Conservation (phyloP, 306 rosid species). For the Alnus glutinosa region DNA sequence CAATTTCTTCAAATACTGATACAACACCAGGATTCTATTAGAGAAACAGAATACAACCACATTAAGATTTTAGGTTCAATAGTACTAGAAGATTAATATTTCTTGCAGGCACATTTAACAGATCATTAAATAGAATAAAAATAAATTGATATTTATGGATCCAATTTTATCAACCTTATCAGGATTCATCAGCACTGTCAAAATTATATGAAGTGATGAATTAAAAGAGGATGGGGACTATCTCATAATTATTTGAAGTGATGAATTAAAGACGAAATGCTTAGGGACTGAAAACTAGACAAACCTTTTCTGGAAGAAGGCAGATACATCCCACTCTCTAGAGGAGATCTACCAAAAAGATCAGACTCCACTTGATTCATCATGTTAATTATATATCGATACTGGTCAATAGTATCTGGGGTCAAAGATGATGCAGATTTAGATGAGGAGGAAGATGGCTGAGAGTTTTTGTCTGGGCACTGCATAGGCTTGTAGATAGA, state of each 20-base stretch:
- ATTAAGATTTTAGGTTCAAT: no score
- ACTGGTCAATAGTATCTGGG: background rate
- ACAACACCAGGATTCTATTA: background rate
- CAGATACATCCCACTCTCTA: background rate
- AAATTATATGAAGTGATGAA: background rate
- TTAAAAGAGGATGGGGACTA: background rate
- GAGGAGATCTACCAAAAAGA: background rate
- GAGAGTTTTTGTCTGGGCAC: background rate
- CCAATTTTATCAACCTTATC: background rate
- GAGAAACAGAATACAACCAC: background rate
- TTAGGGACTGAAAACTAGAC: background rate
- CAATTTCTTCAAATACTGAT: background rate
- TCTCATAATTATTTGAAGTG: no score
- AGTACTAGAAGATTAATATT: no score
- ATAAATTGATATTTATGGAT: background rate
- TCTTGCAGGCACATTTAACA: background rate
- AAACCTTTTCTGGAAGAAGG: background rate
- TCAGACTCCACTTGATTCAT: background rate
- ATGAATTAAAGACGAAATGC: background rate
- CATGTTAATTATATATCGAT: background rate
- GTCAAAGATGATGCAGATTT: background rate
- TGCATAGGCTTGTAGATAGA: background rate
- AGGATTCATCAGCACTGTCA: background rate
- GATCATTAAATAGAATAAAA: background rate
- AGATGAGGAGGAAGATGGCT: background rate